These are phyloP conservation scores for Thielaviopsis populi DNA, from an alignment of 2,329 filamentous ascomycete genomes.

Conservation along the genomic window DNA sequence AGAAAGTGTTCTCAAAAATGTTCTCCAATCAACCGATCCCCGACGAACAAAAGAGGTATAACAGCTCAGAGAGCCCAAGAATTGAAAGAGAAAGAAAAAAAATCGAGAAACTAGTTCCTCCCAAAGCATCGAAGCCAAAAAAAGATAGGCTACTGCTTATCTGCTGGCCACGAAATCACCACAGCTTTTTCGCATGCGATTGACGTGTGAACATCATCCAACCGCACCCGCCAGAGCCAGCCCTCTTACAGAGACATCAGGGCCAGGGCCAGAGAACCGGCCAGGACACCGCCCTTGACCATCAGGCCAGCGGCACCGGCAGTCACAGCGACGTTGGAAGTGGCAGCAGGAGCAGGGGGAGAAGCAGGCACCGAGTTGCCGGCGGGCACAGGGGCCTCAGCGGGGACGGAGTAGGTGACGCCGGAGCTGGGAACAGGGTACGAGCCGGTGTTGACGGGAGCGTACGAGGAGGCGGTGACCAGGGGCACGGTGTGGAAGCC, in stretches of 20 bases:
- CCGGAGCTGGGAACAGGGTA: constrained; percentile 4
- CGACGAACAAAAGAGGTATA: constrained; percentile 17
- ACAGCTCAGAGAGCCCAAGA: constrained; percentile 4
- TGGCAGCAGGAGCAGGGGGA: neutral
- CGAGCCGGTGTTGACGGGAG: constrained; percentile 9
- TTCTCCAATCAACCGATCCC: constrained; percentile 16
- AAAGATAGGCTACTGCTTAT: neutral
- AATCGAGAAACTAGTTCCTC: no score
- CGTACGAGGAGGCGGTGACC: constrained; percentile 12
- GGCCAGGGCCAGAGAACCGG: constrained; percentile 15
- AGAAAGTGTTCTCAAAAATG: constrained; percentile 14
- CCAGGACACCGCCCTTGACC: constrained; percentile 16
- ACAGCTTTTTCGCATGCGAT: neutral
- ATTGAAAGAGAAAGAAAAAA: constrained; percentile 7
- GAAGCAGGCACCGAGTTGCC: neutral
- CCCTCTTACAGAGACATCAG: constrained; percentile 16
- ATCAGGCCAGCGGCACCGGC: constrained; percentile 4
- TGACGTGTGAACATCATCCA: neutral
- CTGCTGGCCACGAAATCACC: neutral
- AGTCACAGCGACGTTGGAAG: neutral
- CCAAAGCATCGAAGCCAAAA: no score
- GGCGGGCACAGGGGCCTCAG: neutral
- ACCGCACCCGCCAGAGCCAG: neutral
- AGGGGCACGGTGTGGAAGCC: constrained; percentile 13
- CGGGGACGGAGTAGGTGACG: neutral